Evolutionary conservation across 345 rosid species (phyloP).

Genomic region (Laguncularia racemosa): DNA sequence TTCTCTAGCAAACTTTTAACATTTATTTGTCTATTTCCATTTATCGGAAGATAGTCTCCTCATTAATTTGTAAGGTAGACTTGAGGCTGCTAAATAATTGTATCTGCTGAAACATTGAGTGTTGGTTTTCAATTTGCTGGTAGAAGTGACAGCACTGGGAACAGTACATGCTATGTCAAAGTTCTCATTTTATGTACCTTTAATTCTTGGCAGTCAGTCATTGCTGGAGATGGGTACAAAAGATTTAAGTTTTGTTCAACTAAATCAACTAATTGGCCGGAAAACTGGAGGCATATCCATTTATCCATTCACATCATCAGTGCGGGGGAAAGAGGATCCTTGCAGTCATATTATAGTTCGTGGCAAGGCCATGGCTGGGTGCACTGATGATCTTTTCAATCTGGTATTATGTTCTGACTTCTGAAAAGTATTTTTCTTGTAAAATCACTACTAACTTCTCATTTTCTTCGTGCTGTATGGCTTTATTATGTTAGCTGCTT

Average conservation of each 20-base stretch:
- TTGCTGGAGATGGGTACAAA: conserved; percentile 97
- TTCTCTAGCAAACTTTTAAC: no score
- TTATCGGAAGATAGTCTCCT: no score
- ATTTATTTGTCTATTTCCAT: no score
- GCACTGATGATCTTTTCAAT: conserved; percentile 80
- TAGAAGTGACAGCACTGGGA: no score
- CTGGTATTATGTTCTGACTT: conserved; percentile 39
- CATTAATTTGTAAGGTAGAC: no score
- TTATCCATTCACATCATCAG: conserved; percentile 84
- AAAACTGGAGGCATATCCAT: conserved; percentile 98
- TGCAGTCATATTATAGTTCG: conserved; percentile 77
- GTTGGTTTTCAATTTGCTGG: no score
- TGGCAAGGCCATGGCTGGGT: conserved; percentile 95
- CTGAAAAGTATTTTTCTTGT: background rate
- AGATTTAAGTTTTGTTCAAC: conserved; percentile 87
- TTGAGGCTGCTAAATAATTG: no score
- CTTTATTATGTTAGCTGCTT: no score
- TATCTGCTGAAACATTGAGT: no score
- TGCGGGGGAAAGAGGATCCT: conserved; percentile 69
- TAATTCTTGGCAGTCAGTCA: conserved; percentile 59
- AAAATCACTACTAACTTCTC: no score
- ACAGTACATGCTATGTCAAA: background rate
- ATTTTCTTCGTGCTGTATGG: no score
- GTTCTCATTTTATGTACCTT: background rate
- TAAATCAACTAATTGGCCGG: conserved; percentile 96